Conservation (phyloP, 495 filamentous ascomycete species). For the Aspergillus sclerotioniger region DNA sequence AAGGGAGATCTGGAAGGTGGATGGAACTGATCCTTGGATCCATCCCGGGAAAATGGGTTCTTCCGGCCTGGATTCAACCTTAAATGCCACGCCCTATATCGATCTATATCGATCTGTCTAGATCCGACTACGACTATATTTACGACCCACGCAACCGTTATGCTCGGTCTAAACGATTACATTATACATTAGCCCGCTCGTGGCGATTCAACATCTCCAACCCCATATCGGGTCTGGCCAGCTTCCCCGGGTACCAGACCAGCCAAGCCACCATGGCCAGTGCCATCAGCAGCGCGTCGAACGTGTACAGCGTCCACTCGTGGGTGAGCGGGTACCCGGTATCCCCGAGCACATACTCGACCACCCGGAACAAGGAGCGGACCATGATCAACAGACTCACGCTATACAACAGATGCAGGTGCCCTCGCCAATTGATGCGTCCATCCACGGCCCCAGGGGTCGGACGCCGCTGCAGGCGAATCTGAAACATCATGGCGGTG, state of each 20-base stretch:
- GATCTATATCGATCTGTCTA: too few species aligned
- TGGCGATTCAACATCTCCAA: too few species aligned
- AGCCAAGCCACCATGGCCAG: neutral
- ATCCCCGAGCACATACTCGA: constrained; percentile 14
- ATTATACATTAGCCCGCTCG: too few species aligned
- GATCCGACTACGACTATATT: too few species aligned
- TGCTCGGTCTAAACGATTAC: too few species aligned
- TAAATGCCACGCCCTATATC: too few species aligned
- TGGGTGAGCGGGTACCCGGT: constrained; percentile 9
- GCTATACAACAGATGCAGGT: constrained; percentile 2
- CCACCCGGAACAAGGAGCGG: constrained; percentile 13
- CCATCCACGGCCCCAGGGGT: neutral
- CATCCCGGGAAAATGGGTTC: too few species aligned
- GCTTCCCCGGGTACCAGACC: neutral
- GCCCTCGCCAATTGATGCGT: neutral
- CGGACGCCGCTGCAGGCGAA: neutral
- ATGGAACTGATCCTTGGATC: too few species aligned
- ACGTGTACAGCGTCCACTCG: constrained; percentile 14
- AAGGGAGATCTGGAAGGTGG: too few species aligned
- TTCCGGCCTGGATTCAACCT: too few species aligned
- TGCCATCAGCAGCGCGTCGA: constrained; percentile 13
- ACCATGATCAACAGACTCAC: constrained; percentile 12
- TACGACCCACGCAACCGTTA: too few species aligned
- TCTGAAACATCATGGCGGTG: constrained; percentile 1
- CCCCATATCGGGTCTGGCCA: too few species aligned